Evolutionary conservation across 306 rosid genomes (phyloP).

Genomic region (Sechiopsis laciniata): DNA sequence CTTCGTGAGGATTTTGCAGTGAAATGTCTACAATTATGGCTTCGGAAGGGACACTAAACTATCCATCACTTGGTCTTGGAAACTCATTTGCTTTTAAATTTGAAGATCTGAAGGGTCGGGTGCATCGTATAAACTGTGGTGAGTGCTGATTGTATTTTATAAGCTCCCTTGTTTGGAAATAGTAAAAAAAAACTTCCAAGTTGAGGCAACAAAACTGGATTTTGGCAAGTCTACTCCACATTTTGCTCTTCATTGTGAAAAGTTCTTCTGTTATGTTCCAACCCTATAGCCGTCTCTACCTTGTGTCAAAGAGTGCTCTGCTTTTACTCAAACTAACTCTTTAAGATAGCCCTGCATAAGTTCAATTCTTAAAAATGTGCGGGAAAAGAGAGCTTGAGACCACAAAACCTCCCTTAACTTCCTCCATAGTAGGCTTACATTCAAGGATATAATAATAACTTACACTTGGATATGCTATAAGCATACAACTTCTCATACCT

Average conservation of each 20-base stretch:
- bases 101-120: constrained; percentile 68
- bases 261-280: background rate
- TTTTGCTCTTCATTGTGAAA: background rate
- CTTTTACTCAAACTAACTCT: background rate
- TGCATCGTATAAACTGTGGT: constrained; percentile 80
- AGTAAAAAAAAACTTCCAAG: background rate
- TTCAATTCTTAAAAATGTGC: background rate
- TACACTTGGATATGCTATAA: background rate
- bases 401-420: background rate
- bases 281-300: background rate
- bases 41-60: constrained; percentile 49
- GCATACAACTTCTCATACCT: background rate
- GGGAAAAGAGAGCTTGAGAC: background rate
- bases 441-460: background rate
- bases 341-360: background rate
- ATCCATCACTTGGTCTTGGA: constrained; percentile 57
- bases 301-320: background rate
- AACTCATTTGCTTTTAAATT: constrained; percentile 75
- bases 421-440: background rate
- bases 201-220: background rate
- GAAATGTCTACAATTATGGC: constrained; percentile 67
- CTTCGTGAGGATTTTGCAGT: constrained; percentile 39
- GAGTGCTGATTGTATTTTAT: constrained; percentile 29
- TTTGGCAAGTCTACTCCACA: background rate
- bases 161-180: background rate